phyloP scores from a whole-genome alignment of 768 basidiomycete species.

The Boletus sp. region DNA sequence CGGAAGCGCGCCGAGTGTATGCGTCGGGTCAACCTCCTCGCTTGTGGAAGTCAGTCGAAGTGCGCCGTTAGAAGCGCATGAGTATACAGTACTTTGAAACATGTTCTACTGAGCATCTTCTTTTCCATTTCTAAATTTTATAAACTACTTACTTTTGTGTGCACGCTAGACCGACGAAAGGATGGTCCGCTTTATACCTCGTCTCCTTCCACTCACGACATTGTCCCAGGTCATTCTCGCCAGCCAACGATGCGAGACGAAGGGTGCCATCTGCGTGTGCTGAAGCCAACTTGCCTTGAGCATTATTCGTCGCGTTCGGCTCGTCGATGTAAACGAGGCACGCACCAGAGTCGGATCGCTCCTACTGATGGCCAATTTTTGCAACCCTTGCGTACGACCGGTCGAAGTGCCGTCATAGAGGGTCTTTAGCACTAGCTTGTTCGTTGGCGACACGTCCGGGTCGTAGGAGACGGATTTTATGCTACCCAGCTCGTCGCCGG shows the following conservation, averaged over 20 bases:
- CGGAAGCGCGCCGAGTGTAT: conserved; percentile 50
- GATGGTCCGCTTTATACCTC: conserved; percentile 48
- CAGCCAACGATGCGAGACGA: conserved; percentile 42
- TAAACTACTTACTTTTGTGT: conserved; percentile 44
- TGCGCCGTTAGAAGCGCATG: conserved; percentile 78
- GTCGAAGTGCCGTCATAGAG: conserved; percentile 33
- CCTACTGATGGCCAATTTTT: conserved; percentile 36
- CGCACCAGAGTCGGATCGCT: conserved; percentile 41
- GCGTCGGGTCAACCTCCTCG: conserved; percentile 24
- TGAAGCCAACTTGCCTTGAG: conserved; percentile 62
- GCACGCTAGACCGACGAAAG: conserved; percentile 61
- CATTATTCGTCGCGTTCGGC: conserved; percentile 22
- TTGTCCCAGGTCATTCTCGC: conserved; percentile 40
- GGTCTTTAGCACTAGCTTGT: conserved; percentile 36
- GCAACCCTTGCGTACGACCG: conserved; percentile 38
- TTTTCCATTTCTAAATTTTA: not conserved
- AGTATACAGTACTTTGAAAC: conserved; percentile 43
- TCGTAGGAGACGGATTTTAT: conserved; percentile 60
- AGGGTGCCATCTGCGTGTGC: conserved; percentile 61
- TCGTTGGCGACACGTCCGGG: conserved; percentile 29
- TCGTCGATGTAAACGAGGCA: conserved; percentile 8
- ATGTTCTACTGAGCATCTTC: conserved; percentile 1
- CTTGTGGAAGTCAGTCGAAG: conserved; percentile 47
- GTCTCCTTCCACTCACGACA: conserved; percentile 62
- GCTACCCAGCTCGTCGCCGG: conserved; percentile 78